A percentile compares a stretch with the other conserved stretches of the same genome.
These are phyloP conservation scores for Pilatotrama ljubarskyi DNA, from an alignment of 768 basidiomycete genomes.

Conservation along the genomic window DNA sequence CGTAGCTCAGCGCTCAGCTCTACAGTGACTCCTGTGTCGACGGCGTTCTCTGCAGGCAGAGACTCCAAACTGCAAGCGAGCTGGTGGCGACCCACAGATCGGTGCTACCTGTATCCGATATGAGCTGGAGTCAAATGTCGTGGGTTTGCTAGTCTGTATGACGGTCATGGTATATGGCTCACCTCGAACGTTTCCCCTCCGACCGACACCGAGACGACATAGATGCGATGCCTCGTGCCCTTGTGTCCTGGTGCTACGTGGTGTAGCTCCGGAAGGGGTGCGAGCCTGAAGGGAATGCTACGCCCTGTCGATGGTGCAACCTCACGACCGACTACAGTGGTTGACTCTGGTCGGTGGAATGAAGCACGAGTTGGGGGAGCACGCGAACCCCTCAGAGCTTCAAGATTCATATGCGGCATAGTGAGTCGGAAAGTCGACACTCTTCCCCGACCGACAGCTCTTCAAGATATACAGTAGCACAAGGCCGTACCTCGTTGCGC, in stretches of 20 bases:
- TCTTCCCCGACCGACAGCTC: too few relatives aligned
- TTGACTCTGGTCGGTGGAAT: too few relatives aligned
- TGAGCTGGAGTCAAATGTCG: background rate
- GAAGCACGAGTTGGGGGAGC: too few relatives aligned
- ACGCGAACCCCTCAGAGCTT: too few relatives aligned
- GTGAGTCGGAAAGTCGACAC: too few relatives aligned
- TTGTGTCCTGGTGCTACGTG: background rate
- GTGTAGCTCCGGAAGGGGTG: background rate
- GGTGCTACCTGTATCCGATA: constrained; percentile 1
- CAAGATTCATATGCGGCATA: too few relatives aligned
- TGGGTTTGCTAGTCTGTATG: too few relatives aligned
- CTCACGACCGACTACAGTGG: too few relatives aligned
- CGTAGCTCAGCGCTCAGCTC: background rate
- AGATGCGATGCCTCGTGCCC: background rate
- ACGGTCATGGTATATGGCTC: too few relatives aligned
- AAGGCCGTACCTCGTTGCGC: too few relatives aligned
- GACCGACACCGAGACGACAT: background rate
- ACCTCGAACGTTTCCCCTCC: background rate
- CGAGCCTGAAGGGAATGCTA: background rate
- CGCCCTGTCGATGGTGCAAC: background rate
- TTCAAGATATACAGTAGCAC: too few relatives aligned
- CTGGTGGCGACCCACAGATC: constrained; percentile 12
- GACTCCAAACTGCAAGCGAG: background rate
- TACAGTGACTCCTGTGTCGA: background rate
- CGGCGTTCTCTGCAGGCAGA: background rate